Evolutionary conservation across 805 yeast genomes (phyloP).

Genomic region (Candida adriatica): DNA sequence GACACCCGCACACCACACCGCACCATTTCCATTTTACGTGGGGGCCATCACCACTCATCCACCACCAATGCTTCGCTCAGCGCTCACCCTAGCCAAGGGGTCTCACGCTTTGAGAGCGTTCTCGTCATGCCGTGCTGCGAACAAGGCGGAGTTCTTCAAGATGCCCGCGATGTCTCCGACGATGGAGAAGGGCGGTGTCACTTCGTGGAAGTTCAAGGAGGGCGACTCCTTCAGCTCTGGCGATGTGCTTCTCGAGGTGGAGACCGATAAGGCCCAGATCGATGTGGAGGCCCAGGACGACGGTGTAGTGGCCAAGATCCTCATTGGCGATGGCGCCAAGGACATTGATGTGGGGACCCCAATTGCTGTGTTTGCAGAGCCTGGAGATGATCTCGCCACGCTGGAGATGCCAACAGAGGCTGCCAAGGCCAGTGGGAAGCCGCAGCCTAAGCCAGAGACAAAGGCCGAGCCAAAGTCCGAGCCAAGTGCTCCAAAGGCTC

Average conservation of each 20-base stretch:
- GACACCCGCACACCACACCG: too few relatives aligned
- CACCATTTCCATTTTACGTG: too few relatives aligned
- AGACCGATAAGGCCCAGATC: slow-evolving; percentile 78
- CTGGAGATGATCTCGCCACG: slow-evolving; percentile 69
- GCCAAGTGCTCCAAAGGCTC: slow-evolving; percentile 2
- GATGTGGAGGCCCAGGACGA: slow-evolving; percentile 90
- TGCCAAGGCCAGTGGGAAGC: slow-evolving; percentile 13
- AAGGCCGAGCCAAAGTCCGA: not conserved
- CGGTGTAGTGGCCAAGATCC: slow-evolving; percentile 77
- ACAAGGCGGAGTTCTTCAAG: slow-evolving; percentile 43
- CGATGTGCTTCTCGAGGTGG: slow-evolving; percentile 76
- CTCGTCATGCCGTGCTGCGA: slow-evolving; percentile 18
- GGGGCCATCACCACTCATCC: too few relatives aligned
- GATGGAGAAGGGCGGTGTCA: slow-evolving; percentile 92
- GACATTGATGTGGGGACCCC: slow-evolving; percentile 82
- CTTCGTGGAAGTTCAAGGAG: slow-evolving; percentile 79
- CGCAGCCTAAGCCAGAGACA: slow-evolving; percentile 8
- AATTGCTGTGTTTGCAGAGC: slow-evolving; percentile 85
- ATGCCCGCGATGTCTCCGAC: slow-evolving; percentile 99
- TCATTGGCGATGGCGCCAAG: slow-evolving; percentile 61
- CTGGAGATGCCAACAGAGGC: slow-evolving; percentile 47
- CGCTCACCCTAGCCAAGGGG: too few relatives aligned
- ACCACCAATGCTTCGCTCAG: too few relatives aligned
- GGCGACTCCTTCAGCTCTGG: slow-evolving; percentile 75
- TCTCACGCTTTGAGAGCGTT: slow-evolving; percentile 9